A percentile compares a stretch with the other conserved stretches of the same genome.
These are phyloP conservation scores for Lichtheimia ramosa DNA, from an alignment of 371 early-diverging fungal genomes.

Conservation along the genomic window DNA sequence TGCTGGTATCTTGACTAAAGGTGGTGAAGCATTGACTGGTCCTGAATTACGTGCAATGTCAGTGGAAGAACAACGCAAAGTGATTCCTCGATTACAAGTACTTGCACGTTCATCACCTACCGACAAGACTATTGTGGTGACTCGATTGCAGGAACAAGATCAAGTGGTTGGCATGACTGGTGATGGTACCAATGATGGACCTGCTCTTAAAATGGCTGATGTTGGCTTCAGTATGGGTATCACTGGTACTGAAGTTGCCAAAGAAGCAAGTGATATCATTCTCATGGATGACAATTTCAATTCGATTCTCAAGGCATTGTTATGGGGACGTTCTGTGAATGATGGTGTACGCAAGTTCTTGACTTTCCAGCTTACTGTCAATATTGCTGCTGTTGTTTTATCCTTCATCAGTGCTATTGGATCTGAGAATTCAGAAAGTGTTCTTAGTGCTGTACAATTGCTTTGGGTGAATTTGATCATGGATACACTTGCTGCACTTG, in stretches of 20 bases:
- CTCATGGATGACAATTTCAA: conserved; percentile 95
- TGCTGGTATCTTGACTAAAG: conserved; percentile 84
- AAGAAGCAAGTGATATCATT: conserved; percentile 93
- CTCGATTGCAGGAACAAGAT: conserved; percentile 79
- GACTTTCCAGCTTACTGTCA: conserved; percentile 96
- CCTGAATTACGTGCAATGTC: conserved; percentile 81
- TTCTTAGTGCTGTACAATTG: conserved; percentile 94
- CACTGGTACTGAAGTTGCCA: conserved; percentile 95
- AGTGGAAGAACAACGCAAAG: conserved; percentile 73
- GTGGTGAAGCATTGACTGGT: conserved; percentile 86
- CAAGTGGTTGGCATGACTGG: conserved; percentile 97
- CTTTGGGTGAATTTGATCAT: conserved; percentile 98
- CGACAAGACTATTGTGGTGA: conserved; percentile 93
- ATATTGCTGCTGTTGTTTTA: conserved; percentile 83
- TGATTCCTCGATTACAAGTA: conserved; percentile 87
- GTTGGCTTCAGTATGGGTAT: conserved; percentile 98
- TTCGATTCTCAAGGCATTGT: conserved; percentile 86
- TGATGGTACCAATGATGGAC: conserved; percentile 98
- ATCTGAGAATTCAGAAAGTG: conserved; percentile 94
- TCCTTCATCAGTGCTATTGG: conserved; percentile 90
- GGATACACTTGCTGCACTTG: conserved; percentile 96
- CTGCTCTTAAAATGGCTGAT: conserved; percentile 93
- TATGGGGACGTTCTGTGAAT: conserved; percentile 95
- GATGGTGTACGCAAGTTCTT: conserved; percentile 94
- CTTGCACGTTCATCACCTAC: conserved; percentile 91